These are phyloP conservation scores for Botryosphaeria agaves DNA, from an alignment of 2,329 filamentous ascomycete species.

Conservation along the genomic window DNA sequence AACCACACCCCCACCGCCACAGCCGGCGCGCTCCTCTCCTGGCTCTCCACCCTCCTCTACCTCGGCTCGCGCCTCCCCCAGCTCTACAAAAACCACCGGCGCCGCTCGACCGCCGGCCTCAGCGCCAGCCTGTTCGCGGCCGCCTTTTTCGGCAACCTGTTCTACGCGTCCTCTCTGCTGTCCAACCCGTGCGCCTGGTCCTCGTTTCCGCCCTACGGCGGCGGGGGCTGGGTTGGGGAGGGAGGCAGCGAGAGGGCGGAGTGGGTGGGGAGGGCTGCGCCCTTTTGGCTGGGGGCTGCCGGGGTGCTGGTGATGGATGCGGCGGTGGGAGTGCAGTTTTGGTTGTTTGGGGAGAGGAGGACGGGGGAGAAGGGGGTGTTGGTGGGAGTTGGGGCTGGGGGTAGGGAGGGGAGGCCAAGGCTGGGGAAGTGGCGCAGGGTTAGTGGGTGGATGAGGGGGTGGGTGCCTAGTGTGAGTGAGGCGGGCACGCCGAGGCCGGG, in stretches of 20 bases:
- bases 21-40: conserved; percentile 35
- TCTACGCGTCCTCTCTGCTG: conserved; percentile 45
- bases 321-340: conserved; percentile 44
- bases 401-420: conserved; percentile 24
- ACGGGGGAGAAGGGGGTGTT: conserved; percentile 15
- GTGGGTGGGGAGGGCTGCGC: conserved; percentile 41
- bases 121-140: conserved; percentile 46
- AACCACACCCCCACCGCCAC: conserved; percentile 18
- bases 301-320: conserved; percentile 46
- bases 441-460: conserved; percentile 48
- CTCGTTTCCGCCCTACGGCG: conserved; percentile 36
- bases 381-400: conserved; percentile 6
- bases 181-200: conserved; percentile 48
- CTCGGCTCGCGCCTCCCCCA: conserved; percentile 44
- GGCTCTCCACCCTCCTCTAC: conserved; percentile 38
- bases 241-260: conserved; percentile 35
- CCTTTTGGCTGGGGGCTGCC: conserved; percentile 49
- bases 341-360: conserved; percentile 34
- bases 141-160: conserved; percentile 50
- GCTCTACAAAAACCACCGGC: conserved; percentile 45
- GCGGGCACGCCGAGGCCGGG: conserved; percentile 7
- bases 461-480: conserved; percentile 36
- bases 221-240: conserved; percentile 40
- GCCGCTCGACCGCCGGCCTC: conserved; percentile 46
- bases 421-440: conserved; percentile 35